Conservation (phyloP, 345 rosid species). For the Dipteronia sinensis region DNA sequence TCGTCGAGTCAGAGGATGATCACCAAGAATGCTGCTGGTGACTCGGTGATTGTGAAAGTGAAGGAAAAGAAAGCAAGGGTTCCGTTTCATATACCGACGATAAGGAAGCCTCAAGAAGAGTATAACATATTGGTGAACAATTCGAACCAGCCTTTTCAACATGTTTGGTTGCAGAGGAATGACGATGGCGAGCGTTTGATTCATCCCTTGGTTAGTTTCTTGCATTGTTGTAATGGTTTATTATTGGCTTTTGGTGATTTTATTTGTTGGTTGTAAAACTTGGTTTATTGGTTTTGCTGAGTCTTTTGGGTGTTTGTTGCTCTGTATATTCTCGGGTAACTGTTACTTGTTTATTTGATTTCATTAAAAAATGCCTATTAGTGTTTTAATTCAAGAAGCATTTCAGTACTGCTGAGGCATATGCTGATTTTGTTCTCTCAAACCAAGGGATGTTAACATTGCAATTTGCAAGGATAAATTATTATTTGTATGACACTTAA, state of each 20-base stretch:
- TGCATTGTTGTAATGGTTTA: background rate
- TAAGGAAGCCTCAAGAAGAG: constrained; percentile 78
- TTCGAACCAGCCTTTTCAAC: constrained; percentile 66
- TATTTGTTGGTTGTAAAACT: background rate
- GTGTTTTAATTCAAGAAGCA: constrained; percentile 3
- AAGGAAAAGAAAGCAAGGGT: constrained; percentile 51
- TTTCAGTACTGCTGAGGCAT: background rate
- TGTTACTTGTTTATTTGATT: background rate
- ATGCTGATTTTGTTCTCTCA: too few species aligned
- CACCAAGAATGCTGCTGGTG: background rate
- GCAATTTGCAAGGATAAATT: too few species aligned
- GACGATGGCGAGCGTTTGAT: constrained; percentile 60
- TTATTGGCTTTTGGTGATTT: background rate
- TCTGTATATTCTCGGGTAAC: background rate
- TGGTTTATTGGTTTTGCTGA: background rate
- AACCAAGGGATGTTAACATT: too few species aligned
- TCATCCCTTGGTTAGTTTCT: constrained; percentile 80
- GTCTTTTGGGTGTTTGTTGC: background rate
- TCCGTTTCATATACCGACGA: constrained; percentile 67
- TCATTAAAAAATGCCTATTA: background rate
- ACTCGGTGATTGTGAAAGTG: constrained; percentile 54
- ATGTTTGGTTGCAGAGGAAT: constrained; percentile 73
- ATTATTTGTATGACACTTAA: too few species aligned
- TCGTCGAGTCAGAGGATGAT: constrained; percentile 1
- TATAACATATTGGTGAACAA: constrained; percentile 68